A percentile compares a stretch with the other conserved stretches of the same genome.
phyloP scores from a whole-genome alignment of 345 rosid genomes.

The Draba incana region DNA sequence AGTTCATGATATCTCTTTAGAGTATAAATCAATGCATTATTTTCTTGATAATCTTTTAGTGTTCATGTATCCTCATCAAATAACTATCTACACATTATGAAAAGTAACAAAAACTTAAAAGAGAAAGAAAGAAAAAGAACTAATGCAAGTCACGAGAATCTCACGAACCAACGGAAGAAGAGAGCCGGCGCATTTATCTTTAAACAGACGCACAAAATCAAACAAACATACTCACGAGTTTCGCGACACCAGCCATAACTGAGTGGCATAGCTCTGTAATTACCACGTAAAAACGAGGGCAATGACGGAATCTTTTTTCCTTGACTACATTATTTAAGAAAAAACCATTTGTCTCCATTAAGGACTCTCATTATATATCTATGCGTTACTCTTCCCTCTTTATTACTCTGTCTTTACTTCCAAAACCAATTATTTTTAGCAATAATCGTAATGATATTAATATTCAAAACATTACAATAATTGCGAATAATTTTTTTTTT shows the following conservation, averaged over 20 bases:
- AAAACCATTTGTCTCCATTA: constrained; percentile 36
- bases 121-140: too few relatives aligned
- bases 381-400: constrained; percentile 35
- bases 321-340: neutral
- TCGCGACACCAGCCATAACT: constrained; percentile 20
- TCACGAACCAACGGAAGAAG: constrained; percentile 14
- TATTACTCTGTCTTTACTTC: neutral
- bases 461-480: constrained; percentile 18
- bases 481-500: constrained; percentile 12
- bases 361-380: constrained; percentile 2
- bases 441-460: constrained; percentile 4
- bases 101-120: too few relatives aligned
- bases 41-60: too few relatives aligned
- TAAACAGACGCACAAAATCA: constrained; percentile 2
- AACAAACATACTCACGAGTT: constrained; percentile 22
- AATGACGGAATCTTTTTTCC: neutral
- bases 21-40: too few relatives aligned
- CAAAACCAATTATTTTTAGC: constrained; percentile 9
- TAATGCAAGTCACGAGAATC: constrained; percentile 22
- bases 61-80: too few relatives aligned
- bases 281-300: neutral
- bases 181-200: constrained; percentile 31
- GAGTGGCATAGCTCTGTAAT: constrained; percentile 10
- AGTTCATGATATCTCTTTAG: too few relatives aligned
- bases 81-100: too few relatives aligned